Percentiles rank a stretch among this genome's conserved stretches.
Evolutionary conservation across 164 flowering plant genomes (phyloP).

Genomic region (Stephania yunnanensis): DNA sequence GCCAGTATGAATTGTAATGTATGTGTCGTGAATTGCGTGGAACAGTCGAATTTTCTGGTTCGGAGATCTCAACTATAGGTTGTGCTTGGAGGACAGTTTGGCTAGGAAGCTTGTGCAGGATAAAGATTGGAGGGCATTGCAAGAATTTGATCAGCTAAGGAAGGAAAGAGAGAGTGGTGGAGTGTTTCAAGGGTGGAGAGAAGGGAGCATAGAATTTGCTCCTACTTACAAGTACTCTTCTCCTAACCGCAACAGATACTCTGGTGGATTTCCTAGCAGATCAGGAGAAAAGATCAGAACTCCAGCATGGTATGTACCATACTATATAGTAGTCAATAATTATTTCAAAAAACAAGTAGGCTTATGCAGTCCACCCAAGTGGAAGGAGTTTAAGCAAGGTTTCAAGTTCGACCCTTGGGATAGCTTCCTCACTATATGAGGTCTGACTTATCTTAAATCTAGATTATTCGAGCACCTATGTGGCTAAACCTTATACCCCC

Average conservation of each 20-base stretch:
- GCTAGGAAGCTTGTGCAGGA: constrained; percentile 52
- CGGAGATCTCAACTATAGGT: constrained; percentile 79
- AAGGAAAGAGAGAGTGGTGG: constrained; percentile 56
- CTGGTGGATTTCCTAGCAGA: constrained; percentile 47
- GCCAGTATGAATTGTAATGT: background rate
- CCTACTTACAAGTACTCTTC: constrained; percentile 78
- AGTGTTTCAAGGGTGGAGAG: constrained; percentile 79
- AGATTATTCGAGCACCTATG: no score
- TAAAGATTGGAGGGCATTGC: constrained; percentile 59
- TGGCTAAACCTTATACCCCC: no score
- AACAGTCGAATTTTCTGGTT: constrained; percentile 78
- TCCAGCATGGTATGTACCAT: constrained; percentile 59
- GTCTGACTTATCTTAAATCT: no score
- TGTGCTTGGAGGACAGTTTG: constrained; percentile 48
- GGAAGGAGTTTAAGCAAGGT: no score
- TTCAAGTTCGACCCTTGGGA: no score
- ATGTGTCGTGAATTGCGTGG: background rate
- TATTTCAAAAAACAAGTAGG: no score
- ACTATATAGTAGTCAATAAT: background rate
- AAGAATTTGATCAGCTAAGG: constrained; percentile 61
- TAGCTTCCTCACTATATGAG: no score
- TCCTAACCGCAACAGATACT: constrained; percentile 49
- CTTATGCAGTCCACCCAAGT: no score
- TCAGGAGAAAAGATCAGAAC: constrained; percentile 72
- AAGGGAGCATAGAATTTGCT: constrained; percentile 67